Conservation (phyloP, 2,329 filamentous ascomycete species). For the Pestalotiopsis fici region DNA sequence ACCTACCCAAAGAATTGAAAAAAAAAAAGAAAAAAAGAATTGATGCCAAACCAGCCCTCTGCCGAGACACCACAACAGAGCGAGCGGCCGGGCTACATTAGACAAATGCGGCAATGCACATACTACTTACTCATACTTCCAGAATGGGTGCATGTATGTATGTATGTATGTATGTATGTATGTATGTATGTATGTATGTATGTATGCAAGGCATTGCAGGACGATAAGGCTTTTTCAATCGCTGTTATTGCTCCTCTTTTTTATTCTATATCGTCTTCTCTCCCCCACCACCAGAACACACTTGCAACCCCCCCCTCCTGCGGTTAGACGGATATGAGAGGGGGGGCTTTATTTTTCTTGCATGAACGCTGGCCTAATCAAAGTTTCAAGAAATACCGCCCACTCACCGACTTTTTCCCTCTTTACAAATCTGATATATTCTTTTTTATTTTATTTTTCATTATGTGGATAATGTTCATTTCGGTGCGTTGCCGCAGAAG, state of each 20-base stretch:
- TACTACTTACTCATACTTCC: background rate
- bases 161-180: background rate
- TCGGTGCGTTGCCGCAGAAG: background rate
- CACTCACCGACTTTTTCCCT: constrained; percentile 3
- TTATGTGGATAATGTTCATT: background rate
- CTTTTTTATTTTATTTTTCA: background rate
- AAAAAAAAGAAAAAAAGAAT: background rate
- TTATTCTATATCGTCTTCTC: background rate
- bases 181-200: background rate
- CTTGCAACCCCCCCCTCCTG: background rate
- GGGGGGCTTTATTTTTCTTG: background rate
- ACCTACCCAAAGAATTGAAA: background rate
- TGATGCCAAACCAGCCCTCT: background rate
- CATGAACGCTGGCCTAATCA: constrained; percentile 1
- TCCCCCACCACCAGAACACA: background rate
- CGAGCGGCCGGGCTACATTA: background rate
- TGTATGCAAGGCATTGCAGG: background rate
- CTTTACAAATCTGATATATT: background rate
- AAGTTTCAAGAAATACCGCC: background rate
- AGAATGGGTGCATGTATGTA: background rate
- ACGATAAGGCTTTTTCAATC: background rate
- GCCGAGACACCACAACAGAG: background rate
- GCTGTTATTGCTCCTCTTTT: background rate
- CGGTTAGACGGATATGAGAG: no score
- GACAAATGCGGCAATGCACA: background rate